Conservation (phyloP, 441 rosid species). For the Eruca vesicaria region DNA sequence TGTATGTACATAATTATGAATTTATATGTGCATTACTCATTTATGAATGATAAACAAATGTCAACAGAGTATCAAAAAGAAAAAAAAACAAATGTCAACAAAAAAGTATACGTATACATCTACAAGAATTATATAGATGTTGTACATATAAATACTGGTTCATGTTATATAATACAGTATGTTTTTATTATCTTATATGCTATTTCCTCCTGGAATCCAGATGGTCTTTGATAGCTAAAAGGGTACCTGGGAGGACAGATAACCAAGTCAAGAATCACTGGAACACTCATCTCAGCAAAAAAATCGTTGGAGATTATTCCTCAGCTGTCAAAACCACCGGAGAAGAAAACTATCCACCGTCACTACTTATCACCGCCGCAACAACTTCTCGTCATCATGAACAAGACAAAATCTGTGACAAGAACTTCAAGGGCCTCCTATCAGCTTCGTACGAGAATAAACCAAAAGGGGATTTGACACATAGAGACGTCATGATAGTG, state of each 20-base stretch:
- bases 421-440: constrained; percentile 4
- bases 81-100: not conserved
- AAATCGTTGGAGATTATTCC: not conserved
- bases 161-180: not conserved
- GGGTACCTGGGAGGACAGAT: constrained; percentile 31
- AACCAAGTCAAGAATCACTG: constrained; percentile 32
- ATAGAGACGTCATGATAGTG: not conserved
- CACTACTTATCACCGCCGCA: constrained; percentile 1
- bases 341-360: not conserved
- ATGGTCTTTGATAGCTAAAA: constrained; percentile 30
- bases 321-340: constrained; percentile 8
- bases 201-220: not conserved
- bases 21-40: not conserved
- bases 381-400: not conserved
- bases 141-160: not conserved
- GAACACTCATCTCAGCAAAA: constrained; percentile 29
- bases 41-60: not conserved
- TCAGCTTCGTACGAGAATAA: no score
- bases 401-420: constrained; percentile 4
- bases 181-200: not conserved
- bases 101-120: not conserved
- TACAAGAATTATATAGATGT: no score
- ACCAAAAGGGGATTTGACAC: no score
- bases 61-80: no score
- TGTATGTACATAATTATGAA: not conserved